These are phyloP conservation scores for Tympanopsis confertula DNA, from an alignment of 2,329 filamentous ascomycete species.

Conservation along the genomic window DNA sequence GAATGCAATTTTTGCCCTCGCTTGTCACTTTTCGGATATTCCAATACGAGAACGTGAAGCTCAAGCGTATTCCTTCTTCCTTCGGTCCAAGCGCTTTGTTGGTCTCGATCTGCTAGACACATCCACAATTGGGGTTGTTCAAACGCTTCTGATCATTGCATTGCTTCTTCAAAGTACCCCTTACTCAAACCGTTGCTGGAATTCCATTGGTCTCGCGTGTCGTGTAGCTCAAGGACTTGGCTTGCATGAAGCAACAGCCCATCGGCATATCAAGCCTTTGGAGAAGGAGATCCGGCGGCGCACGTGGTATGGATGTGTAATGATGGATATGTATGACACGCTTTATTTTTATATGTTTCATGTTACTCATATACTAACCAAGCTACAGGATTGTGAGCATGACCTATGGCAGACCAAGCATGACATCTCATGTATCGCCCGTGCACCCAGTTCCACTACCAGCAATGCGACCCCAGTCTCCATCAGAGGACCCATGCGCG, in stretches of 20 bases:
- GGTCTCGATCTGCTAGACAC: slow-evolving; percentile 22
- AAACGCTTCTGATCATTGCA: slow-evolving; percentile 23
- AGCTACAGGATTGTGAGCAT: slow-evolving; percentile 19
- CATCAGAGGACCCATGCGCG: slow-evolving; percentile 2
- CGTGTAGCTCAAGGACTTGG: slow-evolving; percentile 27
- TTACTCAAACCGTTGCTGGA: slow-evolving; percentile 27
- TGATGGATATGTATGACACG: slow-evolving; percentile 20
- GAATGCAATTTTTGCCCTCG: slow-evolving; percentile 29
- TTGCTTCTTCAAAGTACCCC: slow-evolving; percentile 26
- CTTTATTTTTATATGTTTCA: not conserved
- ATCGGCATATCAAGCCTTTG: slow-evolving; percentile 9
- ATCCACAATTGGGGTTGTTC: slow-evolving; percentile 24
- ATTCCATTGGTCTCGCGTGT: slow-evolving; percentile 26
- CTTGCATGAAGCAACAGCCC: slow-evolving; percentile 17
- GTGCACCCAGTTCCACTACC: slow-evolving; percentile 2
- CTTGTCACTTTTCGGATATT: slow-evolving; percentile 23
- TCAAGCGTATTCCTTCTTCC: slow-evolving; percentile 20
- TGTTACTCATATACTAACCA: not conserved
- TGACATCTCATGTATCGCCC: slow-evolving; percentile 15
- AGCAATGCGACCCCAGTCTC: slow-evolving; percentile 3
- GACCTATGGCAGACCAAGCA: slow-evolving; percentile 20
- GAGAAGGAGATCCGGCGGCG: slow-evolving; percentile 21
- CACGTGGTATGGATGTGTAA: slow-evolving; percentile 26
- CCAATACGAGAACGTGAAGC: slow-evolving; percentile 10
- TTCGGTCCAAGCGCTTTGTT: slow-evolving; percentile 18